Evolutionary conservation across 352 stramenopile species (phyloP), one percentile per base, ranked within the genome.

Genomic region (Peronospora belbahrii): DNA sequence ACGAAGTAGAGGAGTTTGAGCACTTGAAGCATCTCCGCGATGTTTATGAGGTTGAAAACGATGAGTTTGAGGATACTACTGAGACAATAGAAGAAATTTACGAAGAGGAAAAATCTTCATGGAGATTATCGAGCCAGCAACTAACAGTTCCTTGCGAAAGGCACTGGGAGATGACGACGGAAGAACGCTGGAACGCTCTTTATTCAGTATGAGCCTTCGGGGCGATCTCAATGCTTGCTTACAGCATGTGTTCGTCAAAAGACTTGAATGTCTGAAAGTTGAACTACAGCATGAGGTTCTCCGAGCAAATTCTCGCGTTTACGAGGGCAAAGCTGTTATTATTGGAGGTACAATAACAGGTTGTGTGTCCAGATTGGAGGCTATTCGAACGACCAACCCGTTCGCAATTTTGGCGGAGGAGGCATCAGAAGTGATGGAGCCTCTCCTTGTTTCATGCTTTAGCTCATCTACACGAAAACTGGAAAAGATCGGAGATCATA

Each of bases 311-410:
- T 81, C 82, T 9, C 60, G 59, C 14, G 70, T 87, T 13, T 95
- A 90, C 30, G 82, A 95, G 48, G 81, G 85, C 10, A 86, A 88
- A 52, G 59, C 81, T 27, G 67, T 94, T 0, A 92, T 94, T 0
- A 92, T 95, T 49, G 82, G 80, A 8, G 82, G 84, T 0, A 94
- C 84, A 0, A 95, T 95, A 35, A 88, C 85, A 0, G 77, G 84
- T 11, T 95, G 84, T 22, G n/a, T n/a, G n/a, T n/a, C n/a, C n/a
- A n/a, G n/a, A n/a, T n/a, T n/a, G n/a, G n/a, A n/a, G n/a, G n/a
- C n/a, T n/a, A n/a, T n/a, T n/a, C n/a, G n/a, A n/a, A n/a, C n/a
- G n/a, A n/a, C n/a, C n/a, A n/a, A n/a, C n/a, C n/a, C n/a, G n/a
- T n/a, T n/a, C n/a, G n/a, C n/a, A n/a, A n/a, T n/a, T n/a, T n/a